A percentile compares a stretch with the other conserved stretches of the same genome.
These are phyloP conservation scores for Pseudogymnoascus sp. DNA, from an alignment of 2,329 filamentous ascomycete species.

Conservation along the genomic window DNA sequence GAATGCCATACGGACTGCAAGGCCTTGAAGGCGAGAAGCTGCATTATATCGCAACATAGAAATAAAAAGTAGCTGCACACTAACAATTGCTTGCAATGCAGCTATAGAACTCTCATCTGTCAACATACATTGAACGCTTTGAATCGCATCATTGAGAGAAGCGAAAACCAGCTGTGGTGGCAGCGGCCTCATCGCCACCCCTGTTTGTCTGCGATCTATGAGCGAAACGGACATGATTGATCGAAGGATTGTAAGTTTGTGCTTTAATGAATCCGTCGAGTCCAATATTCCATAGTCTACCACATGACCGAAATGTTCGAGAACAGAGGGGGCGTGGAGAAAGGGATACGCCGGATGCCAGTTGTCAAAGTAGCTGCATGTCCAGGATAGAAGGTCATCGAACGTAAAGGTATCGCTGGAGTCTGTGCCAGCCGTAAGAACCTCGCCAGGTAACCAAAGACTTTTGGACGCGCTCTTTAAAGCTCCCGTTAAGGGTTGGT, in stretches of 20 bases:
- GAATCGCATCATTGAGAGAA: slow-evolving; percentile 40
- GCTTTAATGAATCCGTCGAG: slow-evolving; percentile 18
- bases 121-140: slow-evolving; percentile 39
- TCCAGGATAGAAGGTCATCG: slow-evolving; percentile 41
- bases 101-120: slow-evolving; percentile 38
- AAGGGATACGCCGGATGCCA: slow-evolving; percentile 50
- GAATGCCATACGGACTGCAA: slow-evolving; percentile 45
- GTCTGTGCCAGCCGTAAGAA: neutral
- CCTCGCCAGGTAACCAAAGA: neutral
- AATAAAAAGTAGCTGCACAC: slow-evolving; percentile 43
- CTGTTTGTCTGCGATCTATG: slow-evolving; percentile 39
- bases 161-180: slow-evolving; percentile 37
- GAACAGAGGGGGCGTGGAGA: slow-evolving; percentile 42
- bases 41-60: slow-evolving; percentile 47
- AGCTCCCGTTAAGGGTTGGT: neutral
- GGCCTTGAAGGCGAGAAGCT: slow-evolving; percentile 44
- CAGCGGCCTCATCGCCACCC: slow-evolving; percentile 18
- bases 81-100: slow-evolving; percentile 41
- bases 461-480: slow-evolving; percentile 11
- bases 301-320: slow-evolving; percentile 36
- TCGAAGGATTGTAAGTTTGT: slow-evolving; percentile 35
- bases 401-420: slow-evolving; percentile 25
- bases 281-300: slow-evolving; percentile 24
- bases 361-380: slow-evolving; percentile 45
- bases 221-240: slow-evolving; percentile 44